These are phyloP conservation scores for Pestalotiopsis sp. DNA, from an alignment of 2,329 filamentous ascomycete genomes.

Conservation along the genomic window DNA sequence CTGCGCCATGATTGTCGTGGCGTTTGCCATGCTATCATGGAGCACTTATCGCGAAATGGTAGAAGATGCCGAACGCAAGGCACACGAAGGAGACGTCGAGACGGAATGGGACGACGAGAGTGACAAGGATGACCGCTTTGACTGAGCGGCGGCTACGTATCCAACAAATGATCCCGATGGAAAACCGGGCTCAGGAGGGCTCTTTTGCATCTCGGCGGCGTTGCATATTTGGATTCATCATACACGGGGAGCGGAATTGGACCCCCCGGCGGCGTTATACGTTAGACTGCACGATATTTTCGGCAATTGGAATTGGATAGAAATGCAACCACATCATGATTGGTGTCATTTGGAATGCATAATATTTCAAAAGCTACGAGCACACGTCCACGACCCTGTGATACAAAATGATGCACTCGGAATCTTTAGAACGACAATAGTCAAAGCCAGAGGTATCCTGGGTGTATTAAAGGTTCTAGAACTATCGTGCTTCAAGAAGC, in stretches of 20 bases:
- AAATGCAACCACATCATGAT: too few relatives aligned
- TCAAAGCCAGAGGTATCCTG: not conserved
- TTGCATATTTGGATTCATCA: not conserved
- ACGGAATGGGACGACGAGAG: conserved; percentile 47
- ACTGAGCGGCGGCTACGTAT: not conserved
- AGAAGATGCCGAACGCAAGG: conserved; percentile 72
- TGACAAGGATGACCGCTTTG: conserved; percentile 38
- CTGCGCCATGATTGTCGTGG: conserved; percentile 84
- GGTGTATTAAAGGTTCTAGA: not conserved
- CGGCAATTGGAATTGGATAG: too few relatives aligned
- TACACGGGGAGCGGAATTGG: not conserved
- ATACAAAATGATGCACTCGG: too few relatives aligned
- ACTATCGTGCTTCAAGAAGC: not conserved
- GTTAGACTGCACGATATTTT: too few relatives aligned
- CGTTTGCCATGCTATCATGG: conserved; percentile 86
- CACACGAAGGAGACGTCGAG: conserved; percentile 29
- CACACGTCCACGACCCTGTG: too few relatives aligned
- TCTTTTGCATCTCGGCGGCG: not conserved
- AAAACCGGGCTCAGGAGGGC: not conserved
- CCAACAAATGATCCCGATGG: not conserved
- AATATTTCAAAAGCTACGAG: too few relatives aligned
- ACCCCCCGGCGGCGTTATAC: not conserved
- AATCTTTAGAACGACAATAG: too few relatives aligned
- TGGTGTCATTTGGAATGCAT: too few relatives aligned
- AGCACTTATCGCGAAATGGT: conserved; percentile 93